These are phyloP conservation scores for Magnolia sinica DNA, from an alignment of 164 flowering plant genomes.

Conservation along the genomic window DNA sequence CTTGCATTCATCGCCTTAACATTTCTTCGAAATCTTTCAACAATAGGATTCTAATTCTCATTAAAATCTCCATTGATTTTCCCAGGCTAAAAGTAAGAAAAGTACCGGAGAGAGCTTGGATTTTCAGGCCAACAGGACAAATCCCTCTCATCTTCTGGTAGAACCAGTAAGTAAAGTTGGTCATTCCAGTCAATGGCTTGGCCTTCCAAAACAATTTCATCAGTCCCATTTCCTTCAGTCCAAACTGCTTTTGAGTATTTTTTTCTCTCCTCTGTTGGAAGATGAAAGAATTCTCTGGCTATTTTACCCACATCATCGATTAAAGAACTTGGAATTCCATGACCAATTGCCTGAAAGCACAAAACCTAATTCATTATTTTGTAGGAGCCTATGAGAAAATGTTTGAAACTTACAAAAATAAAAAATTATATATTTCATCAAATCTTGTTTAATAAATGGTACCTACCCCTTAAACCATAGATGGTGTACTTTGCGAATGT, in stretches of 20 bases:
- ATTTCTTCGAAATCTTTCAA: too few species aligned
- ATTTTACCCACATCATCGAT: conserved; percentile 23
- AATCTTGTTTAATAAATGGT: too few species aligned
- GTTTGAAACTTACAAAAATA: too few species aligned
- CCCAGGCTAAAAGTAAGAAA: neutral
- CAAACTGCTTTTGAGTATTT: conserved; percentile 23
- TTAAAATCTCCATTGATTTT: too few species aligned
- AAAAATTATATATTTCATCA: too few species aligned
- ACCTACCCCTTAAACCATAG: too few species aligned
- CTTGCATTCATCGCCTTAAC: too few species aligned
- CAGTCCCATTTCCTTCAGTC: conserved; percentile 1
- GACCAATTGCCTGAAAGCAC: conserved; percentile 25
- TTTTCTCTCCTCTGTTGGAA: conserved; percentile 28
- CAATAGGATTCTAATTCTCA: too few species aligned
- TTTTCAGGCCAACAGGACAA: conserved; percentile 15
- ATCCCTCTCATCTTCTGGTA: conserved; percentile 12
- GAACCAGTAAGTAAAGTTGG: conserved; percentile 6
- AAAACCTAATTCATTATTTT: neutral
- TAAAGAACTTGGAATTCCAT: conserved; percentile 29
- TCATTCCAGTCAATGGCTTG: conserved; percentile 16
- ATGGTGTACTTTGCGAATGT: too few species aligned
- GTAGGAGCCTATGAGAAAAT: too few species aligned
- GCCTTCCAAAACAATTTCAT: conserved; percentile 8
- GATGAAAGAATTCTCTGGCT: conserved; percentile 28
- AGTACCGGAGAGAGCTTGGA: conserved; percentile 19